These are phyloP conservation scores for Tremellales sp. DNA, from an alignment of 1,284 basidiomycete genomes.

Conservation along the genomic window DNA sequence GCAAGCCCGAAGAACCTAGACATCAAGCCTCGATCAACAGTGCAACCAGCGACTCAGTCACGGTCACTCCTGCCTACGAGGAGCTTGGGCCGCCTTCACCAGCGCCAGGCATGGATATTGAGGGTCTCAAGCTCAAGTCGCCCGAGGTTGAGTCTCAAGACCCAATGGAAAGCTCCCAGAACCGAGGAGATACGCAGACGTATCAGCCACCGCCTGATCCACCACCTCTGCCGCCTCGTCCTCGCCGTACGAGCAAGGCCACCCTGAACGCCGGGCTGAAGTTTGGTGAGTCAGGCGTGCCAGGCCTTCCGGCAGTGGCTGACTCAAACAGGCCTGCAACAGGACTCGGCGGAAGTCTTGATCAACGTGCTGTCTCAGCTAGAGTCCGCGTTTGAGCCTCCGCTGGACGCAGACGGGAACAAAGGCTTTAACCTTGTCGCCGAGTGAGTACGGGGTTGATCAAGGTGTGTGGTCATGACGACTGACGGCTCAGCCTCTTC, in stretches of 20 bases:
- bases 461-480: neutral
- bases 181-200: constrained; percentile 1
- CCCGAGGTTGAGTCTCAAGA: constrained; percentile 8
- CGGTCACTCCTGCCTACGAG: too few relatives aligned
- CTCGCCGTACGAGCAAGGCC: constrained; percentile 38
- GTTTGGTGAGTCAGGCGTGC: constrained; percentile 63
- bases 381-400: constrained; percentile 76
- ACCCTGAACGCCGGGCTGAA: constrained; percentile 68
- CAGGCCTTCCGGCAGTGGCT: neutral
- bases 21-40: neutral
- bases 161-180: neutral
- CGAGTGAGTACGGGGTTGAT: constrained; percentile 54
- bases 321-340: constrained; percentile 73
- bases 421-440: constrained; percentile 69
- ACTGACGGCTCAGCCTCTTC: constrained; percentile 71
- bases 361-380: constrained; percentile 99
- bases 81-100: neutral
- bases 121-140: constrained; percentile 19
- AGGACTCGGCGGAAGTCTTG: constrained; percentile 97
- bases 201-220: constrained; percentile 17
- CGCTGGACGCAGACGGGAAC: constrained; percentile 40
- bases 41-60: too few relatives aligned
- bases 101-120: constrained; percentile 10
- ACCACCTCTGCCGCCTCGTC: constrained; percentile 58
- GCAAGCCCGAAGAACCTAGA: neutral